phyloP scores from a whole-genome alignment of 768 basidiomycete species.

The Tulasnella sp. region DNA sequence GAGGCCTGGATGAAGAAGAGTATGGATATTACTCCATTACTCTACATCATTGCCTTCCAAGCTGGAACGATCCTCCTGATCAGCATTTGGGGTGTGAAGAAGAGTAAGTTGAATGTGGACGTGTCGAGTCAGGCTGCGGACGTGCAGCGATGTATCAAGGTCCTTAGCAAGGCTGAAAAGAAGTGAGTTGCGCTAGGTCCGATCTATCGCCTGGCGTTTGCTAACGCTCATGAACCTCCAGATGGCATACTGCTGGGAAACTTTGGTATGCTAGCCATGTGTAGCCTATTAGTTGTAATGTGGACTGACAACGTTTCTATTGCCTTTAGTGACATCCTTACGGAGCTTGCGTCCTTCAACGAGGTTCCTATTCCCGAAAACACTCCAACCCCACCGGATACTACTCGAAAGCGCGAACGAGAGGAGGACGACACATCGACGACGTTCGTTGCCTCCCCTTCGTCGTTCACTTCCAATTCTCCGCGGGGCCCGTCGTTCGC shows the following conservation, averaged over 20 bases:
- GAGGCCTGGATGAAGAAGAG: slow-evolving; percentile 49
- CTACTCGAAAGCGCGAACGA: slow-evolving; percentile 22
- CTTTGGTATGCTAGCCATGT: slow-evolving; percentile 14
- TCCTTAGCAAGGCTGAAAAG: slow-evolving; percentile 44
- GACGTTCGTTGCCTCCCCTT: not conserved
- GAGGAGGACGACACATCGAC: slow-evolving; percentile 4
- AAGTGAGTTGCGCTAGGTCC: slow-evolving; percentile 23
- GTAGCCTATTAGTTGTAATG: not conserved
- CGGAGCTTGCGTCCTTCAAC: slow-evolving; percentile 27
- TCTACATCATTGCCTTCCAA: slow-evolving; percentile 44
- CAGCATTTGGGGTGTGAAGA: slow-evolving; percentile 60
- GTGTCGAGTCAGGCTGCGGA: slow-evolving; percentile 52
- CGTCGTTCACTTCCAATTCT: not conserved
- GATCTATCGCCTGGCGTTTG: not conserved
- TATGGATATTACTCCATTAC: slow-evolving; percentile 35
- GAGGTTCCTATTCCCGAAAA: slow-evolving; percentile 27
- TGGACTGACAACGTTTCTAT: not conserved
- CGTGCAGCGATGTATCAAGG: slow-evolving; percentile 55
- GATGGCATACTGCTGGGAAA: slow-evolving; percentile 28
- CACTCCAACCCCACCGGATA: slow-evolving; percentile 24
- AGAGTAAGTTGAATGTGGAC: slow-evolving; percentile 45
- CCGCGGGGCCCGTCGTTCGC: not conserved
- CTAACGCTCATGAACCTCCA: not conserved
- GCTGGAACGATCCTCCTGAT: slow-evolving; percentile 57
- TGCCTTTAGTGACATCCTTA: slow-evolving; percentile 25